Base-by-base conservation (phyloP, 805 yeast genomes). In the Cyberlindnera suaveolens region DNA sequence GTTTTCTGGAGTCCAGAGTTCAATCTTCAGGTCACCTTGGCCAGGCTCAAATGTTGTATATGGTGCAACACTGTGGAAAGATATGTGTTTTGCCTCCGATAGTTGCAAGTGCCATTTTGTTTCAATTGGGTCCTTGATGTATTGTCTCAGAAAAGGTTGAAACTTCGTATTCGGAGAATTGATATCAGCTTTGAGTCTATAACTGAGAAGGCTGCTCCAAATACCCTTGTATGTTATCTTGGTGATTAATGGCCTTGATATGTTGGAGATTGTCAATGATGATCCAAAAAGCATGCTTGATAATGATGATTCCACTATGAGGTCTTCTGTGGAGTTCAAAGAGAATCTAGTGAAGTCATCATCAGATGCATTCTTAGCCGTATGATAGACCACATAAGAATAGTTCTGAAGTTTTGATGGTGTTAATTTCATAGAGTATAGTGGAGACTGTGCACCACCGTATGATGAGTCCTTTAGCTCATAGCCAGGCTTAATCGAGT, bases 61-160 rank as follows among this genome's bases (percentile, higher is more conserved):
- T 3, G 90, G 91, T 0, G 93, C 80, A 19, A 78, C 71, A 26
- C 85, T 83, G 56, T 85, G 91, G 32, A 70, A 62, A 40, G 65
- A 65, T 32, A 70, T 60, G 46, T 55, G 66, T 45, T 68, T 68
- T 61, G 18, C 59, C 4, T 66, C 58, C 6, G 66, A 58, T 1
- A 80, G 46, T 43, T 80, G 72, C 8, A 83, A 62, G 53, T 80
- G 85, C 89, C 91, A 90, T 63, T 87, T 88, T 0, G 87, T 73
- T 58, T 90, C 96, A 51, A 66, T 72, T 1, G 85, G 85, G 31
- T 78, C 80, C 10, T 68, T 65, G 4, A 77, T 66, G 65, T 75
- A 74, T 60, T 89, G 96, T 44, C 88, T 71, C 3, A 85, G 61
- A 31, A 88, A 68, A 1, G 95, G 85, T 17, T 75, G 62, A 53